Evolutionary conservation across 2,329 filamentous ascomycete genomes (phyloP), one percentile per base, ranked within the genome.

Genomic region (Trichoderma semiorbis): DNA sequence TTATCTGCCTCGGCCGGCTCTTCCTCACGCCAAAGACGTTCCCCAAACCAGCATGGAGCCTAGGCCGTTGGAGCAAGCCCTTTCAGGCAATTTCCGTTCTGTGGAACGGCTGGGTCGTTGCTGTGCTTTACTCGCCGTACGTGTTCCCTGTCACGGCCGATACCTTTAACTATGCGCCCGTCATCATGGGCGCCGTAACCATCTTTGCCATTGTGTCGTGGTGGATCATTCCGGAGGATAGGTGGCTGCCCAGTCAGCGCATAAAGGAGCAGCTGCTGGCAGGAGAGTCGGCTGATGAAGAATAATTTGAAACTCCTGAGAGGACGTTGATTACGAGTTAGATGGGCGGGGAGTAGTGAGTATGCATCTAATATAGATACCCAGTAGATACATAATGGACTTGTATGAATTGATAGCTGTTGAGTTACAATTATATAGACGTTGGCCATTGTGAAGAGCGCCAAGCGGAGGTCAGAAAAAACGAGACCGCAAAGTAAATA

Each of bases 41-140:
- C 36, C 84, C 84, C 3, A 84, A 83, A 72, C 82, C 84, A 0
- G 78, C 79, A 7, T 86, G 84, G 84, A 85, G 82, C 69, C 75
- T 86, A 8, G 84, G 84, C 0, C 76, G 78, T 1, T 77, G 77
- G 73, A 85, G 84, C 75, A 84, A 82, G 72, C 83, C 84, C 0
- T 85, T 86, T 68, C 84, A 85, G 70, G 79, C 84, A 28, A 83
- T 86, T 64, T 79, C 81, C 0, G 81, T 85, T 1, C 78, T 85
- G 57, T 86, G 84, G 84, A 86, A 86, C 64, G 84, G 79, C 0
- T 86, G 83, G 83, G 83, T 86, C 3, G 84, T 85, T 2, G 84
- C 84, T 0, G 79, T 86, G 3, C 74, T 86, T 7, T 85, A 83
- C 70, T 84, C 83, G 0, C 84, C 84, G 0, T 85, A 85, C 43